Evolutionary conservation across 2,329 filamentous ascomycete genomes (phyloP).

Genomic region (Alternaria solani): DNA sequence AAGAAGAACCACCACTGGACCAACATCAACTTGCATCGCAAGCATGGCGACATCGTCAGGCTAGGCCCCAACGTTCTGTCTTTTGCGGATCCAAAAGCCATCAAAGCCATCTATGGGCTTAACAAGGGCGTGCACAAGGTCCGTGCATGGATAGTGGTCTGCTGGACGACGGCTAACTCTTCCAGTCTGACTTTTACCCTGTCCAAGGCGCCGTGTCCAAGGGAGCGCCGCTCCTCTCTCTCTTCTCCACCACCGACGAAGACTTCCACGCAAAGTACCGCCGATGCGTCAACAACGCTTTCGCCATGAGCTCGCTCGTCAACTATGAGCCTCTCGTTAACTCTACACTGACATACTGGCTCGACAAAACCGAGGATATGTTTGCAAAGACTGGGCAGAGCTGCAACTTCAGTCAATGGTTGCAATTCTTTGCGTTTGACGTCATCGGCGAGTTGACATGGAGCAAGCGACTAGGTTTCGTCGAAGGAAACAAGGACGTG

Average conservation of each 20-base stretch:
- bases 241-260: conserved; percentile 80
- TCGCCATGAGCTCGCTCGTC: conserved; percentile 78
- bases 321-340: conserved; percentile 84
- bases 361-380: conserved; percentile 59
- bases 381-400: conserved; percentile 53
- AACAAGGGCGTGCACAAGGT: conserved; percentile 85
- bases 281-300: conserved; percentile 77
- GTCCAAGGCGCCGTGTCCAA: conserved; percentile 77
- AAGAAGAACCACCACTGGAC: conserved; percentile 71
- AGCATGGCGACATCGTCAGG: conserved; percentile 77
- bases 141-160: conserved; percentile 17
- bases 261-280: conserved; percentile 78
- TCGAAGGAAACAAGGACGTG: conserved; percentile 77
- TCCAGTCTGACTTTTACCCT: conserved; percentile 78
- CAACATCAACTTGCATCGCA: conserved; percentile 71
- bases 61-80: conserved; percentile 77
- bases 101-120: conserved; percentile 80
- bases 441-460: conserved; percentile 82
- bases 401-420: conserved; percentile 74
- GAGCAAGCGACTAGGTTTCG: conserved; percentile 76
- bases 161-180: conserved; percentile 2
- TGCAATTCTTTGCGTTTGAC: conserved; percentile 84
- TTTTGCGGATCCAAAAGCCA: conserved; percentile 75
- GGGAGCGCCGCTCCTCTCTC: conserved; percentile 71
- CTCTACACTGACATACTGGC: conserved; percentile 75